phyloP scores from a whole-genome alignment of 2,329 filamentous ascomycete genomes.

The Septoria linicola region DNA sequence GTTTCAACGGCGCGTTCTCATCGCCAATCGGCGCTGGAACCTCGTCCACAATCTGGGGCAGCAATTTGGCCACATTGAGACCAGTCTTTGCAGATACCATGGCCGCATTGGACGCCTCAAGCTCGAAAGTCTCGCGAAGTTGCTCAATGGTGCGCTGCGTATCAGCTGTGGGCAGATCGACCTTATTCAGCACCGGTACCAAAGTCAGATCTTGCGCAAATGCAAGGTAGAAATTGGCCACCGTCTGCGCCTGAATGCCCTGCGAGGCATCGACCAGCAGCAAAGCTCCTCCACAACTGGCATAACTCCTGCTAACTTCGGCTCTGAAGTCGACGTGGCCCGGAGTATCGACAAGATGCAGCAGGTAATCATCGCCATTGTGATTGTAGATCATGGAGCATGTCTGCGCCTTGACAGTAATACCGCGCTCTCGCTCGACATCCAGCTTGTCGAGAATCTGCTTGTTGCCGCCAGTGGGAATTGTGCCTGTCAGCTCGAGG shows the following conservation, averaged over 20 bases:
- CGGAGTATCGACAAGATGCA: constrained; percentile 94
- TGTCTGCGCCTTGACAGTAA: constrained; percentile 98
- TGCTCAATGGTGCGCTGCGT: constrained; percentile 82
- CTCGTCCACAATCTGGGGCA: constrained; percentile 81
- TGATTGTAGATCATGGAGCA: constrained; percentile 96
- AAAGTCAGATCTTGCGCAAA: constrained; percentile 86
- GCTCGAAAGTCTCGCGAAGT: constrained; percentile 81
- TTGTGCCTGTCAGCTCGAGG: constrained; percentile 91
- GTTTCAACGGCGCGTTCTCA: constrained; percentile 67
- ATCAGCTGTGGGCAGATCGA: constrained; percentile 88
- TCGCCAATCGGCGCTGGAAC: constrained; percentile 81
- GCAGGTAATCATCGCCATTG: constrained; percentile 80
- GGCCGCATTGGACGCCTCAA: constrained; percentile 72
- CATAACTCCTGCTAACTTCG: constrained; percentile 93
- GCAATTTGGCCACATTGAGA: constrained; percentile 75
- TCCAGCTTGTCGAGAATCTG: constrained; percentile 97
- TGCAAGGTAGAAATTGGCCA: constrained; percentile 96
- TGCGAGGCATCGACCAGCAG: constrained; percentile 94
- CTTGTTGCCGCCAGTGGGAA: constrained; percentile 80
- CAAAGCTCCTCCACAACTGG: constrained; percentile 88
- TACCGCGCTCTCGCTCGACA: constrained; percentile 91
- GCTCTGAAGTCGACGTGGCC: constrained; percentile 97
- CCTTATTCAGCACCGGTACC: constrained; percentile 93
- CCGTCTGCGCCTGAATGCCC: constrained; percentile 94
- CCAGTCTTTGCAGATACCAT: constrained; percentile 93